Percentiles rank a stretch among this genome's conserved stretches.
These are phyloP conservation scores for Anthracocystis panici-leucophaei DNA, from an alignment of 1,284 basidiomycete genomes.

Conservation along the genomic window DNA sequence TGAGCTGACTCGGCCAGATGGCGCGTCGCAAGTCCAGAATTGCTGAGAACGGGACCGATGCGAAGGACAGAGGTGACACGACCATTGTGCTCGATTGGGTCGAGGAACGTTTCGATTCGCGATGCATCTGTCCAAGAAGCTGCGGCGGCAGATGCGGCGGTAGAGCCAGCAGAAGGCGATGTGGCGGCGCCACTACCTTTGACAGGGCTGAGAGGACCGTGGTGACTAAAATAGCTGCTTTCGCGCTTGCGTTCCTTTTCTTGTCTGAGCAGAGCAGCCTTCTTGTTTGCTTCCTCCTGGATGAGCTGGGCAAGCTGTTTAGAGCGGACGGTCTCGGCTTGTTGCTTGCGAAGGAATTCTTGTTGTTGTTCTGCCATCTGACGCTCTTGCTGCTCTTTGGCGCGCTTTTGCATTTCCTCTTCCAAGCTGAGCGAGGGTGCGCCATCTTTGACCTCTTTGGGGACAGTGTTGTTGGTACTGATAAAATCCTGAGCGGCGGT, in stretches of 20 bases:
- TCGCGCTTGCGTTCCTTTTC: conserved; percentile 53
- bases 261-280: conserved; percentile 50
- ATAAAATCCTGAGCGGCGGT: conserved; percentile 62
- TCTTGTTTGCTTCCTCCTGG: conserved; percentile 55
- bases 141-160: conserved; percentile 5
- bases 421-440: conserved; percentile 59
- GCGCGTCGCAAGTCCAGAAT: conserved; percentile 36
- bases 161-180: not conserved
- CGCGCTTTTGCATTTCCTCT: conserved; percentile 63
- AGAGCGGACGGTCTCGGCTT: conserved; percentile 53
- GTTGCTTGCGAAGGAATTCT: conserved; percentile 32
- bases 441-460: conserved; percentile 39
- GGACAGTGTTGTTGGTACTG: conserved; percentile 51
- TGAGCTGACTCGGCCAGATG: conserved; percentile 51
- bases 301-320: conserved; percentile 59
- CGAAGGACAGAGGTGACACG: conserved; percentile 41
- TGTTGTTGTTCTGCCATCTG: conserved; percentile 38
- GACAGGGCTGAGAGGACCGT: conserved; percentile 27
- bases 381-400: conserved; percentile 50
- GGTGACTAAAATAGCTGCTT: conserved; percentile 35
- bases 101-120: conserved; percentile 57
- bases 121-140: conserved; percentile 12
- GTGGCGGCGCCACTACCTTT: conserved; percentile 10
- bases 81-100: conserved; percentile 56
- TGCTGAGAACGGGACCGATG: conserved; percentile 58